Percentiles rank a stretch among this genome's conserved stretches.
These are phyloP conservation scores for Cordyceps cicadae DNA, from an alignment of 2,329 filamentous ascomycete genomes.

Conservation along the genomic window DNA sequence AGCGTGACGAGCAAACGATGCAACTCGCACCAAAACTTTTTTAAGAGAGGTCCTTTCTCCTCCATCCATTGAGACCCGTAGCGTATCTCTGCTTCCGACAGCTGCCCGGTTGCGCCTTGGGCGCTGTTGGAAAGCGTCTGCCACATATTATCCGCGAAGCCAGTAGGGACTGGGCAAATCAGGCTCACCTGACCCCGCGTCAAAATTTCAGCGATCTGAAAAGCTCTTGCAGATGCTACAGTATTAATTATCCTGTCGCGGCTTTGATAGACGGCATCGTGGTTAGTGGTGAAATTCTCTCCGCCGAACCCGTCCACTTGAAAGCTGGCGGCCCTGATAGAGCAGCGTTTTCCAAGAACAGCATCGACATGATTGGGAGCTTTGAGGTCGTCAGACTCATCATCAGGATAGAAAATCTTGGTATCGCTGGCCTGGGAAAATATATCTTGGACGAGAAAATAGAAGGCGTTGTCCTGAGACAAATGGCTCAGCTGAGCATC, in stretches of 20 bases:
- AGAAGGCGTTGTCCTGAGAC: neutral
- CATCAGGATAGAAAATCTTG: neutral
- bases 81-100: neutral
- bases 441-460: neutral
- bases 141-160: too few species aligned
- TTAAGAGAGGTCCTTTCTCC: neutral
- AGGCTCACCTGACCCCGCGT: neutral
- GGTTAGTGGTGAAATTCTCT: neutral
- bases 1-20: neutral
- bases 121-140: too few species aligned
- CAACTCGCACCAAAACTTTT: neutral
- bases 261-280: neutral
- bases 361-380: neutral
- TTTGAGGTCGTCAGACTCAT: neutral
- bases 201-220: neutral
- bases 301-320: slow-evolving; percentile 4
- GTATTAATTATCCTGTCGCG: neutral
- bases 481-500: neutral
- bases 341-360: neutral
- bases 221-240: neutral
- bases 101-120: neutral
- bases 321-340: neutral
- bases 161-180: neutral
- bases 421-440: neutral
- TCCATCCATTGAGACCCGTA: neutral